Evolutionary conservation across 2,329 filamentous ascomycete species (phyloP).

Genomic region (Claviceps lovelessii): DNA sequence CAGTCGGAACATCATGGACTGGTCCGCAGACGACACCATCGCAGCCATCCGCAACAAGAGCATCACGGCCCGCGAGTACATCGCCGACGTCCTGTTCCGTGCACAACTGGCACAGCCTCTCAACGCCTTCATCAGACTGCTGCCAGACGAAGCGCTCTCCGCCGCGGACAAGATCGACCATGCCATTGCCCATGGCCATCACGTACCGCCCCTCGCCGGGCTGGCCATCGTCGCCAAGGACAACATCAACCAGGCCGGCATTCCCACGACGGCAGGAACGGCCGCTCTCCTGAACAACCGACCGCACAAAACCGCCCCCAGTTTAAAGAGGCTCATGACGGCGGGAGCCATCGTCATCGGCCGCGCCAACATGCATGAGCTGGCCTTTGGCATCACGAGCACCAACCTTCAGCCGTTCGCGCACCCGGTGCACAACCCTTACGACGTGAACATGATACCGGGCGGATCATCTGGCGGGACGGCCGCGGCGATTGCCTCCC

Average conservation of each 20-base stretch:
- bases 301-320: constrained; percentile 7
- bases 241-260: constrained; percentile 9
- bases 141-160: neutral
- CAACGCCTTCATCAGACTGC: constrained; percentile 3
- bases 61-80: constrained; percentile 2
- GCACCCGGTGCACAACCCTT: constrained; percentile 8
- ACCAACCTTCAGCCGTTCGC: constrained; percentile 9
- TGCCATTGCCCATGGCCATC: constrained; percentile 3
- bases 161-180: constrained; percentile 1
- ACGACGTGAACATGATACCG: constrained; percentile 7
- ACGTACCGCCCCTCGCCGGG: constrained; percentile 9
- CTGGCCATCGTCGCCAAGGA: constrained; percentile 11
- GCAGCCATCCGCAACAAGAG: neutral
- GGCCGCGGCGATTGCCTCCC: constrained; percentile 9
- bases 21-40: constrained; percentile 3
- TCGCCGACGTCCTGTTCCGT: neutral
- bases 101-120: neutral
- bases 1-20: neutral
- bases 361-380: constrained; percentile 36
- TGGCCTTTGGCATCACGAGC: constrained; percentile 10
- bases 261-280: constrained; percentile 8
- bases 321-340: constrained; percentile 8
- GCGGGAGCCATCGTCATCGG: constrained; percentile 24
- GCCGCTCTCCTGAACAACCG: constrained; percentile 4
- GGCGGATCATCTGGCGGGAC: constrained; percentile 11